These are phyloP conservation scores for Venturia pyrina DNA, from an alignment of 2,329 filamentous ascomycete species.

Conservation along the genomic window DNA sequence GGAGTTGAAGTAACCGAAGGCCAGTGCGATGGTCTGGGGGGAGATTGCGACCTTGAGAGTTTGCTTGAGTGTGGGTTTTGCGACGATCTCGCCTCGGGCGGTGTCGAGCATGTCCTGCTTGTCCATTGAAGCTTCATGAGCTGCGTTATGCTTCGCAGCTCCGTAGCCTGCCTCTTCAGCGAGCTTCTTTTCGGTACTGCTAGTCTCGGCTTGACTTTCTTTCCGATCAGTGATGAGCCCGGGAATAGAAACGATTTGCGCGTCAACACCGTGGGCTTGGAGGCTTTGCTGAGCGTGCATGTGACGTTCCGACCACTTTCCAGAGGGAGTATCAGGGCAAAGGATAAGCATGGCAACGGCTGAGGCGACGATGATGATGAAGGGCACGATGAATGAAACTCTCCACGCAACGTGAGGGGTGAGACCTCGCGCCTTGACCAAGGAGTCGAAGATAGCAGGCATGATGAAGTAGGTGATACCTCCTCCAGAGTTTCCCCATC, in stretches of 20 bases:
- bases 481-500: constrained; percentile 78
- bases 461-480: constrained; percentile 91
- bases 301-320: constrained; percentile 67
- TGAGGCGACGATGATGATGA: constrained; percentile 59
- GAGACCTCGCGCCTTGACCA: constrained; percentile 51
- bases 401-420: constrained; percentile 66
- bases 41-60: constrained; percentile 53
- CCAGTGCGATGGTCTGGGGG: constrained; percentile 43
- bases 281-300: constrained; percentile 21
- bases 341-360: constrained; percentile 61
- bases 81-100: constrained; percentile 50
- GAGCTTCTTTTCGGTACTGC: constrained; percentile 3
- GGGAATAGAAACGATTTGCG: neutral
- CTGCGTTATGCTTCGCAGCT: constrained; percentile 25
- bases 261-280: neutral
- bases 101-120: constrained; percentile 43
- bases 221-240: constrained; percentile 24
- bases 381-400: constrained; percentile 73
- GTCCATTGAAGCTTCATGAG: constrained; percentile 29
- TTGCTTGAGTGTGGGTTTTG: constrained; percentile 52
- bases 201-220: neutral
- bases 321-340: constrained; percentile 73
- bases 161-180: constrained; percentile 20
- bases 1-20: constrained; percentile 47
- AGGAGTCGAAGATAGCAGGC: constrained; percentile 77